Percentiles rank a stretch among this genome's conserved stretches.
phyloP scores from a whole-genome alignment of 2,329 filamentous ascomycete genomes.

The Ophiocordyceps robertsii region DNA sequence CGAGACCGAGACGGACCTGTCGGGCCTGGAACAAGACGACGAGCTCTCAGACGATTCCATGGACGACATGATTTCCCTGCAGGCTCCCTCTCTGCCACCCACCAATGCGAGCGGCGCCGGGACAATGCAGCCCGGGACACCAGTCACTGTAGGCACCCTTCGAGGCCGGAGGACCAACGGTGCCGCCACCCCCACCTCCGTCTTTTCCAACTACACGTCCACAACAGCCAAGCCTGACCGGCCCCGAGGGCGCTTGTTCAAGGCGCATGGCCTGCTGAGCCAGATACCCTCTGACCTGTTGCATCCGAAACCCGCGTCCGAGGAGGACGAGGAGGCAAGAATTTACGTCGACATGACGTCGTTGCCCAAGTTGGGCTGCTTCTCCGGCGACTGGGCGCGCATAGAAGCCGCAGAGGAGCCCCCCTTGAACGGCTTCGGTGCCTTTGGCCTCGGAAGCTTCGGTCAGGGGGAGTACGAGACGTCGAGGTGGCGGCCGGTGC shows the following conservation, averaged over 20 bases:
- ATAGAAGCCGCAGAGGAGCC: conserved; percentile 68
- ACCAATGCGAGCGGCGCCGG: conserved; percentile 68
- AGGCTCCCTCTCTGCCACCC: conserved; percentile 65
- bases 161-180: conserved; percentile 56
- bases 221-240: conserved; percentile 65
- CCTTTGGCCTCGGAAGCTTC: conserved; percentile 55
- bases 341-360: conserved; percentile 84
- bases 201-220: conserved; percentile 79
- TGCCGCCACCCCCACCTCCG: conserved; percentile 69
- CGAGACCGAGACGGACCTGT: conserved; percentile 51
- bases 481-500: conserved; percentile 64
- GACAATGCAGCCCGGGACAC: conserved; percentile 67
- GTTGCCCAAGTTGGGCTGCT: conserved; percentile 81
- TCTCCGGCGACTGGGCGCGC: conserved; percentile 93
- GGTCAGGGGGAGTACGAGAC: conserved; percentile 39
- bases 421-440: conserved; percentile 49
- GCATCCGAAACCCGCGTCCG: conserved; percentile 63
- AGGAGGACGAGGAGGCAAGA: conserved; percentile 79
- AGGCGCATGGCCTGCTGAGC: conserved; percentile 61
- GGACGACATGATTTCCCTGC: conserved; percentile 87
- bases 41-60: conserved; percentile 76
- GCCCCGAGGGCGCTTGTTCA: conserved; percentile 68
- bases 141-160: conserved; percentile 49
- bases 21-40: conserved; percentile 55
- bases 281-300: conserved; percentile 65